Evolutionary conservation across 495 filamentous ascomycete genomes (phyloP), one percentile per base, ranked within the genome.

Genomic region (Staphylotrichum tortipilum): DNA sequence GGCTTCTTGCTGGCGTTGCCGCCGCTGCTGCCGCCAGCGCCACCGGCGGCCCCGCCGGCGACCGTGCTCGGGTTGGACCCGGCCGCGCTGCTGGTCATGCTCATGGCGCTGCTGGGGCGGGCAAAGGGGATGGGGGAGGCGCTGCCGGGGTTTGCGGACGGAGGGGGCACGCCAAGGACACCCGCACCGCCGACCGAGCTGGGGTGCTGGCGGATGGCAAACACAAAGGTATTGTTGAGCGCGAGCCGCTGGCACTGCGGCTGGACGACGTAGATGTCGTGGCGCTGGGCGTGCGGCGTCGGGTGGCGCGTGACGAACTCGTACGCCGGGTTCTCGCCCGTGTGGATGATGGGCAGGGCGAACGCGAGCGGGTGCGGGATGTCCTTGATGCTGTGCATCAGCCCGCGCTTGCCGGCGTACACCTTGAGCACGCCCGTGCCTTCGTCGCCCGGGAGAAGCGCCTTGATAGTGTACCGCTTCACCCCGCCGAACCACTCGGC

Each of bases 171-270:
- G 23, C 67, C 62, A 4, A 72, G 63, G 0, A n/a, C n/a, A n/a
- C n/a, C n/a, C n/a, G n/a, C n/a, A n/a, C n/a, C n/a, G n/a, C n/a
- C n/a, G n/a, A n/a, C n/a, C n/a, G 83, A 82, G 30, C 88, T 84
- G 0, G 89, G 86, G 61, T 97, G 89, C 60, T 99, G 92, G 23
- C 92, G 85, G 41, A 97, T 84, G 44, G 85, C 83, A 61, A 99
- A 99, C 21, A 99, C 91, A 61, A 95, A 99, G 7, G 92, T 99
- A 62, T 97, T 97, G 69, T 95, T 95, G 35, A 94, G 67, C 8
- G 88, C 89, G 10, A 99, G 71, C 18, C 78, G 78, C 31, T 84
- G 75, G 61, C 92, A 97, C 65, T 97, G 94, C 0, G 94, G 92
- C 57, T 95, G 90, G 28, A 85, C 86, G 58, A 99, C 84, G 67